Conservation (phyloP, 176 grass and related monocot genomes). For the Juncus inflexus region DNA sequence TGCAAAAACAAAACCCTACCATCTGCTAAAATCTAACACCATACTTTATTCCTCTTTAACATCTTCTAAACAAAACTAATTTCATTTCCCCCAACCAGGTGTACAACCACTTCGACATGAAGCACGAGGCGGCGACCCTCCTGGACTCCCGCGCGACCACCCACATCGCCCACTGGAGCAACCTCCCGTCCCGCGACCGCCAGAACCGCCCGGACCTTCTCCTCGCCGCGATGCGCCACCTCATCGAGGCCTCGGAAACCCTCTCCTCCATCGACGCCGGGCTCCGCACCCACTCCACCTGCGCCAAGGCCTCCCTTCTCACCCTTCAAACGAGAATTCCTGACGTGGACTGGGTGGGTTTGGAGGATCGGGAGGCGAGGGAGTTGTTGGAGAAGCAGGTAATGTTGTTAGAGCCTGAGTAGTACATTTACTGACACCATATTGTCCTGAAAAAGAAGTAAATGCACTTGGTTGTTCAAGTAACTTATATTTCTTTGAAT, state of each 20-base stretch:
- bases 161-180: slow-evolving; percentile 72
- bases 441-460: too few relatives aligned
- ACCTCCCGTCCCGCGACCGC: slow-evolving; percentile 57
- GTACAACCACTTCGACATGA: slow-evolving; percentile 94
- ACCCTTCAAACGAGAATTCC: slow-evolving; percentile 93
- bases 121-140: slow-evolving; percentile 83
- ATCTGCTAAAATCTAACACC: too few relatives aligned
- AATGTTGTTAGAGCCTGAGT: too few relatives aligned
- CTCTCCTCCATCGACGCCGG: slow-evolving; percentile 92
- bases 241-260: slow-evolving; percentile 72
- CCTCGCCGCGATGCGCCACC: slow-evolving; percentile 78
- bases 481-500: too few relatives aligned
- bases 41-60: too few relatives aligned
- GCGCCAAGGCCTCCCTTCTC: slow-evolving; percentile 67
- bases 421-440: too few relatives aligned
- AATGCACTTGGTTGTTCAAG: too few relatives aligned
- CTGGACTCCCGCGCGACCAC: slow-evolving; percentile 68
- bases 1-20: too few relatives aligned
- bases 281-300: slow-evolving; percentile 66
- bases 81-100: too few relatives aligned
- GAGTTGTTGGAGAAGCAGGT: slow-evolving; percentile 64
- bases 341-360: slow-evolving; percentile 76
- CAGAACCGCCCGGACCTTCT: slow-evolving; percentile 51
- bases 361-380: slow-evolving; percentile 71
- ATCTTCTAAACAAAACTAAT: too few relatives aligned